A percentile compares a stretch with the other conserved stretches of the same genome.
Evolutionary conservation across 805 yeast species (phyloP).

Genomic region (Candida koratica): DNA sequence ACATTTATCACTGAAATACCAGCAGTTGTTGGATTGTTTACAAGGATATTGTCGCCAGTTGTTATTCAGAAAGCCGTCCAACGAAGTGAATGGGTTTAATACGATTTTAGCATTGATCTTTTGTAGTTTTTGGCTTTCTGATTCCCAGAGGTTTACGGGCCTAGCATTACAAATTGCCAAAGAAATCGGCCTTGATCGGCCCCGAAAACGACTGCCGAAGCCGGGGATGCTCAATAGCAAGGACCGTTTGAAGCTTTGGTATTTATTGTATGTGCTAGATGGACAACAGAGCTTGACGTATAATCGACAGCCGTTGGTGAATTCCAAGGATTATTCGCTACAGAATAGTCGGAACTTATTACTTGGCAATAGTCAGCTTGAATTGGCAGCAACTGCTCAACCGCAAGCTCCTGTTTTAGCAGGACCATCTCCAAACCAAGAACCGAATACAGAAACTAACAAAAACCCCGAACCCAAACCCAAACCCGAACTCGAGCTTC

Average conservation of each 20-base stretch:
- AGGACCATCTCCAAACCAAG: too few relatives aligned
- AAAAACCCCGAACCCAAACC: slow-evolving; percentile 6
- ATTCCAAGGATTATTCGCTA: slow-evolving; percentile 42
- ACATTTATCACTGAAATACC: slow-evolving; percentile 26
- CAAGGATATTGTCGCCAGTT: slow-evolving; percentile 33
- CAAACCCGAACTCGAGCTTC: slow-evolving; percentile 7
- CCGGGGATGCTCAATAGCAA: slow-evolving; percentile 19
- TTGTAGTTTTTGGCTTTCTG: slow-evolving; percentile 66
- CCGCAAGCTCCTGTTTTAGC: too few relatives aligned
- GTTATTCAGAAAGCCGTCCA: slow-evolving; percentile 34
- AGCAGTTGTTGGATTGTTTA: slow-evolving; percentile 26
- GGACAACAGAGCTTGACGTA: slow-evolving; percentile 65
- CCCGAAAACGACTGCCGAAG: slow-evolving; percentile 14
- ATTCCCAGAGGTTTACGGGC: slow-evolving; percentile 63
- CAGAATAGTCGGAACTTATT: slow-evolving; percentile 40
- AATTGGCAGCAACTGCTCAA: too few relatives aligned
- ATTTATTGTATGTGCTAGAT: slow-evolving; percentile 58
- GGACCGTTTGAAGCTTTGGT: slow-evolving; percentile 60
- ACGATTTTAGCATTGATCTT: slow-evolving; percentile 60
- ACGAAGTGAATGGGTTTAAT: slow-evolving; percentile 50
- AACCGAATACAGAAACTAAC: background rate
- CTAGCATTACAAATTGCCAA: slow-evolving; percentile 64
- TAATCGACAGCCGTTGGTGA: slow-evolving; percentile 55
- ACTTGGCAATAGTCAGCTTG: slow-evolving; percentile 11
- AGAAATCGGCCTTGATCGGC: slow-evolving; percentile 44